Evolutionary conservation across 768 basidiomycete genomes (phyloP), one percentile per base, ranked within the genome.

Genomic region (Auriscalpium vulgare): DNA sequence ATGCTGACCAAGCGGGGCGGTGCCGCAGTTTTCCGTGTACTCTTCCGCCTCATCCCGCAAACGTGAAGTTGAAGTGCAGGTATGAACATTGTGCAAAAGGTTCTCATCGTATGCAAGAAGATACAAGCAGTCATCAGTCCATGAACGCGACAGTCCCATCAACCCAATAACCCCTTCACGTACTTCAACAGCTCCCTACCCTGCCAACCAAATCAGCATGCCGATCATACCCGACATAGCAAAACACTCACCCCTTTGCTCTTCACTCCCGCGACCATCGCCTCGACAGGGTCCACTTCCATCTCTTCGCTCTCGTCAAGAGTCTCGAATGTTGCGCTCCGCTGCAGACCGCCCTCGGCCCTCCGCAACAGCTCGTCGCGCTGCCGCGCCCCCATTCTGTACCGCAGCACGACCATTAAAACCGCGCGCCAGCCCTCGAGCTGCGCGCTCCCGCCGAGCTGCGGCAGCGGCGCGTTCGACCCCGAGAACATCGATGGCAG

Each of bases 351-450:
- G 54, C 21, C 59, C 47, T 36, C 56, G 53, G 29, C 57, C 56
- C 54, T 57, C 54, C 73, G 76, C 58, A 59, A 62, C 50, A 61
- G 45, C 45, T 68, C 68, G 54, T 68, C 67, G 48, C 80, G 80
- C 59, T 74, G 74, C 58, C 81, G 77, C 62, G 83, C 79, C 9
- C 78, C 78, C 66, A 84, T 72, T 7, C 85, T 85, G 63, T 87
- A 80, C 21, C 89, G 79, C 51, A 84, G 68, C 16, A 89, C 74
- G 21, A 87, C 78, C 8, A 78, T 78, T 56, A 91, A 68, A n/a
- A 88, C 82, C 10, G 89, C 89, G 37, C 84, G 75, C 90, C 90
- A 92, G 14, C 90, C 90, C 65, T 92, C 90, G 23, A 85, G 50
- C n/a, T 56, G 65, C 3, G 58, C 65, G 23, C 68, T 73, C 29